Evolutionary conservation across 164 flowering plant species (phyloP).

Genomic region (Aristolochia contorta): DNA sequence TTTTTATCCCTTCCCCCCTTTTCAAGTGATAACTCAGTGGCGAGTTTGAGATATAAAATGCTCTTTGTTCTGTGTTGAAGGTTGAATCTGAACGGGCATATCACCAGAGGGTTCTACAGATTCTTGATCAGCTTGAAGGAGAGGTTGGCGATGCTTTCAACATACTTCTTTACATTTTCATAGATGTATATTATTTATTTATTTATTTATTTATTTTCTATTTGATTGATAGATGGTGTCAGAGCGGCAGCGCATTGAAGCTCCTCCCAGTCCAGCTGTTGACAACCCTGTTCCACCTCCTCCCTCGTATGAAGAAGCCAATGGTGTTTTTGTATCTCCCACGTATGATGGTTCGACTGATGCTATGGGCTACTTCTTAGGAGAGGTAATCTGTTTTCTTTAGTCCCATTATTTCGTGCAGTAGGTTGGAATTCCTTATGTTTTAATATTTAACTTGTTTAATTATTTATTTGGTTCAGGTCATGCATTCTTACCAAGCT

Average conservation of each 20-base stretch:
- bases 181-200: background rate
- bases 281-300: constrained; percentile 55
- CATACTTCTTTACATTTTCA: background rate
- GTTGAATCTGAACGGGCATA: constrained; percentile 81
- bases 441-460: background rate
- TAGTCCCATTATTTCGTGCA: background rate
- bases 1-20: too few relatives aligned
- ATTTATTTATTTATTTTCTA: background rate
- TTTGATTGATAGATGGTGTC: constrained; percentile 49
- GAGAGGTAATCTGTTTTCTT: constrained; percentile 44
- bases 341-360: constrained; percentile 43
- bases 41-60: background rate
- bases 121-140: constrained; percentile 83
- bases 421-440: background rate
- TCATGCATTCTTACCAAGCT: constrained; percentile 60
- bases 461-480: constrained; percentile 30
- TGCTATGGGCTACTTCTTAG: constrained; percentile 60
- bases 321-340: constrained; percentile 47
- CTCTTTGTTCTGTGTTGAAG: constrained; percentile 23
- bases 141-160: constrained; percentile 52
- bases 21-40: background rate
- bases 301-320: constrained; percentile 67
- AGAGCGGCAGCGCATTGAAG: constrained; percentile 72
- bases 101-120: constrained; percentile 69
- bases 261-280: constrained; percentile 38